phyloP scores from a whole-genome alignment of 176 grass and related monocot genomes.

The Saccharum spontaneum region DNA sequence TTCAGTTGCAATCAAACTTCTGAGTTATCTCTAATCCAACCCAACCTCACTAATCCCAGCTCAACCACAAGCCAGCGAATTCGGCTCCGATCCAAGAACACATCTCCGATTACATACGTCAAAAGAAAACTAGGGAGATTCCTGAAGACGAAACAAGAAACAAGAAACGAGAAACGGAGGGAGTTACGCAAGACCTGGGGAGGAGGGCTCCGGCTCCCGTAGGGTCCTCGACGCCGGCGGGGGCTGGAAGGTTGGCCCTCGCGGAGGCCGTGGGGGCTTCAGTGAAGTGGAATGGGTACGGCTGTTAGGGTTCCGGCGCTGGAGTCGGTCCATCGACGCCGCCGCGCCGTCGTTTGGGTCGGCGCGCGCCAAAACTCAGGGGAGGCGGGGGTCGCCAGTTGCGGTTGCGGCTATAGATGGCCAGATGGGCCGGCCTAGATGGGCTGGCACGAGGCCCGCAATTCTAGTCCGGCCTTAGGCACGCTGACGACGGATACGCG shows the following conservation, averaged over 20 bases:
- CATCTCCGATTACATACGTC: neutral
- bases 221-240: conserved; percentile 13
- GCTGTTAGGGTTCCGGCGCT: conserved; percentile 36
- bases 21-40: neutral
- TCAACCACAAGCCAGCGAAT: neutral
- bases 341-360: conserved; percentile 11
- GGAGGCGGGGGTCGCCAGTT: neutral
- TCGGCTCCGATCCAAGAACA: neutral
- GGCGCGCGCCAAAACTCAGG: conserved; percentile 40
- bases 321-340: conserved; percentile 45
- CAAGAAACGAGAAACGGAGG: conserved; percentile 1
- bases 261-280: conserved; percentile 27
- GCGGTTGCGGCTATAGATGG: neutral
- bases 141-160: neutral
- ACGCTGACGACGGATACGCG: too few species aligned
- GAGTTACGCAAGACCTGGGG: conserved; percentile 29
- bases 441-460: neutral
- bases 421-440: neutral
- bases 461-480: neutral
- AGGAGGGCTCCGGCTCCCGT: neutral
- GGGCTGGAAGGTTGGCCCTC: neutral
- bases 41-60: conserved; percentile 9
- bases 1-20: neutral
- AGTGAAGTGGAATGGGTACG: conserved; percentile 2
- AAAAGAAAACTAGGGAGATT: neutral